phyloP scores from a whole-genome alignment of 345 rosid genomes.

The Eucalyptus decipiens region DNA sequence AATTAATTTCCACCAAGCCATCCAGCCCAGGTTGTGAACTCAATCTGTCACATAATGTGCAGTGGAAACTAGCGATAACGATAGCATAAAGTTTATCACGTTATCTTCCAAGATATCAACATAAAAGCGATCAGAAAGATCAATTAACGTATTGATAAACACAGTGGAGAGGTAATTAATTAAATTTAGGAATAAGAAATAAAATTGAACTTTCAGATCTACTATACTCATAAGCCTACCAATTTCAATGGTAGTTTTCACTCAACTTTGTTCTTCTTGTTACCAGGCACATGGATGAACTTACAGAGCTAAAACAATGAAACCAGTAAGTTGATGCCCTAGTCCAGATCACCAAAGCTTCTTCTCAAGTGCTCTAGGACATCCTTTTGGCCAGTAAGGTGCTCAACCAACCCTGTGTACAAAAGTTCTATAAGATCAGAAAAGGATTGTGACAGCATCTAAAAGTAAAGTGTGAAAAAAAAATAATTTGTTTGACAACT shows the following conservation, averaged over 20 bases:
- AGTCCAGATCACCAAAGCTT: not conserved
- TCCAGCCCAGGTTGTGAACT: not conserved
- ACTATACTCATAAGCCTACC: not conserved
- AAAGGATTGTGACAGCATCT: not conserved
- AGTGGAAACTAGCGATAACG: not conserved
- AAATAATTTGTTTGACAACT: not conserved
- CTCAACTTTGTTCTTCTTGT: not conserved
- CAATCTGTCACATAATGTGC: not conserved
- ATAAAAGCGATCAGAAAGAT: not conserved
- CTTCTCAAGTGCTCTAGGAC: conserved; percentile 33
- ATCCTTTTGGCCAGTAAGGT: conserved; percentile 52
- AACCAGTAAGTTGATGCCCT: not conserved
- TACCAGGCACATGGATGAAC: not conserved
- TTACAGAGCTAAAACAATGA: not conserved
- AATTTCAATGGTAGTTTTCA: not conserved
- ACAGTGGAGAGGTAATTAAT: not conserved
- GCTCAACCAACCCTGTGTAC: conserved; percentile 57
- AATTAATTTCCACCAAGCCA: not conserved
- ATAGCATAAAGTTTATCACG: not conserved
- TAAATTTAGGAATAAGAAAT: not conserved
- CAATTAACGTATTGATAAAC: not conserved
- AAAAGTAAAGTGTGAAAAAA: not conserved
- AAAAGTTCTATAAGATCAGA: not conserved
- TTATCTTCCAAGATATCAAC: not conserved
- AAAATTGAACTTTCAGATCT: not conserved